These are phyloP conservation scores for Fusarium sambucinum DNA, from an alignment of 2,329 filamentous ascomycete species.

Conservation along the genomic window DNA sequence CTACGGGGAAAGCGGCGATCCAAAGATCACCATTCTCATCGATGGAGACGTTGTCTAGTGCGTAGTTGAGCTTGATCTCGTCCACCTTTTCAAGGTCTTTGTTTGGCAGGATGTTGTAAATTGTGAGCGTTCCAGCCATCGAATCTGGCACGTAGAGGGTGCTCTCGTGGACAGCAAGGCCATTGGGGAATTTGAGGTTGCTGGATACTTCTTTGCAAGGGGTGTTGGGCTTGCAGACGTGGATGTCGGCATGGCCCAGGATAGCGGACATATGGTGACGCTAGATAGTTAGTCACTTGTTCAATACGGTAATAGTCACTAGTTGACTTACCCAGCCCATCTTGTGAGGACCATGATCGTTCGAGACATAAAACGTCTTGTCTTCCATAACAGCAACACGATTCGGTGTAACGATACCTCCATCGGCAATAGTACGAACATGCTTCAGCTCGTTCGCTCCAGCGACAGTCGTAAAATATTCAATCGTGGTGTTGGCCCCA, in stretches of 20 bases:
- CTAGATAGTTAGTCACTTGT: slow-evolving; percentile 1
- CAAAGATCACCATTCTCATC: slow-evolving; percentile 42
- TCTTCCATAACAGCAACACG: slow-evolving; percentile 31
- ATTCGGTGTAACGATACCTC: slow-evolving; percentile 39
- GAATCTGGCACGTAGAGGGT: slow-evolving; percentile 51
- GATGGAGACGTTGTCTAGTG: slow-evolving; percentile 41
- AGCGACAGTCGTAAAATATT: slow-evolving; percentile 27
- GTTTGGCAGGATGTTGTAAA: slow-evolving; percentile 20
- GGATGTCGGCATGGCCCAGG: slow-evolving; percentile 46
- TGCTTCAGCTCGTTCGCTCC: slow-evolving; percentile 29
- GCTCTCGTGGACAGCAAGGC: slow-evolving; percentile 45
- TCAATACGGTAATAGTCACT: rapidly evolving
- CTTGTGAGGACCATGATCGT: slow-evolving; percentile 41
- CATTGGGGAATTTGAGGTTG: slow-evolving; percentile 50
- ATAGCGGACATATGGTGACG: slow-evolving; percentile 38
- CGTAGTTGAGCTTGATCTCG: slow-evolving; percentile 16
- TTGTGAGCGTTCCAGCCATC: slow-evolving; percentile 33
- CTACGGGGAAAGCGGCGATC: slow-evolving; percentile 32
- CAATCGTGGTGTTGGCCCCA: slow-evolving; percentile 36
- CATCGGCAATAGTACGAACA: slow-evolving; percentile 31
- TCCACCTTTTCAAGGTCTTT: slow-evolving; percentile 27
- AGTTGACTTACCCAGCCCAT: slow-evolving; percentile 21
- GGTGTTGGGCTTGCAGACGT: slow-evolving; percentile 41
- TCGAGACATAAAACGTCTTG: slow-evolving; percentile 33
- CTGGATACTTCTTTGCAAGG: slow-evolving; percentile 42